These are phyloP conservation scores for Brassica cretica DNA, from an alignment of 345 rosid species.

Conservation along the genomic window DNA sequence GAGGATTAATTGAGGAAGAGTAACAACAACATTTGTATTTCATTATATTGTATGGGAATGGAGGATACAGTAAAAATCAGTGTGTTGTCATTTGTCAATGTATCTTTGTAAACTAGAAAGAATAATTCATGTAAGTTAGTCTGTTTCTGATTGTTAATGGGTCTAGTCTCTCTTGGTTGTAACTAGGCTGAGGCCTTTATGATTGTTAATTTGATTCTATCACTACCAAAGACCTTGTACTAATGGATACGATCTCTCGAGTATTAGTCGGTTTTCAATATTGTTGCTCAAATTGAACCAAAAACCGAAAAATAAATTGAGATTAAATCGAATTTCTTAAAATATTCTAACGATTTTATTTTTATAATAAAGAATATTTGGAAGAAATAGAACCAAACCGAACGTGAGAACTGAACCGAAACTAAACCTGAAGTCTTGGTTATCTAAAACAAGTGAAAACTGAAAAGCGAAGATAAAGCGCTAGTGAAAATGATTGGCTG, in stretches of 20 bases:
- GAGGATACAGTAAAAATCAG: neutral
- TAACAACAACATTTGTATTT: conserved; percentile 9
- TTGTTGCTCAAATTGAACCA: neutral
- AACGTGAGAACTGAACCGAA: too few species aligned
- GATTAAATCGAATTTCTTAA: too few species aligned
- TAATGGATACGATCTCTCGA: neutral
- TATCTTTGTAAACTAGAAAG: conserved; percentile 6
- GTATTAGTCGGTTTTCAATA: neutral
- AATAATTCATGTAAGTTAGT: neutral
- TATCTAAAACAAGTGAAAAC: conserved; percentile 3
- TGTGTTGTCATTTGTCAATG: conserved; percentile 3
- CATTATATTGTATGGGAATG: conserved; percentile 1
- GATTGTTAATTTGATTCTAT: neutral
- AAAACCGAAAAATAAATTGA: neutral
- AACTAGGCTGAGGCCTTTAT: conserved; percentile 17
- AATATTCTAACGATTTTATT: too few species aligned
- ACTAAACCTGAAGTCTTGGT: neutral
- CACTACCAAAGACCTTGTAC: neutral
- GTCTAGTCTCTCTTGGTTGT: conserved; percentile 11
- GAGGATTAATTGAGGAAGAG: conserved; percentile 24
- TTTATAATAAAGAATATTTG: too few species aligned
- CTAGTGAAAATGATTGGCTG: conserved; percentile 35
- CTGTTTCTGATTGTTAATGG: conserved; percentile 11
- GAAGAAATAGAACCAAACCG: neutral
- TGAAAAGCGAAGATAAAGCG: conserved; percentile 33